Evolutionary conservation across 371 early-diverging fungal genomes (phyloP).

Genomic region (Funneliformis caledonium): DNA sequence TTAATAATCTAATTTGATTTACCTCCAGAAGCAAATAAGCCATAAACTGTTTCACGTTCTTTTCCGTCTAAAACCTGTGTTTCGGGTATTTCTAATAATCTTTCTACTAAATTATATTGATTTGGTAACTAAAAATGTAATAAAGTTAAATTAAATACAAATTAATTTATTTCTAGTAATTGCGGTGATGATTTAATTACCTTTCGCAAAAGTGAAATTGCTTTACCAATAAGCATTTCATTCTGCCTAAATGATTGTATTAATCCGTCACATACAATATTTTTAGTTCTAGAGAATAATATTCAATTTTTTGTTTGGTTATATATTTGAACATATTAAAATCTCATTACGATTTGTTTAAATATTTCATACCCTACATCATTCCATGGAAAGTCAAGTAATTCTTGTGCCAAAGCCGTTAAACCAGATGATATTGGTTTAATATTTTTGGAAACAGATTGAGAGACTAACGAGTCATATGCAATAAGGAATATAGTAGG

Average conservation of each 20-base stretch:
- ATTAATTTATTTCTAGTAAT: not conserved
- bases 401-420: conserved; percentile 50
- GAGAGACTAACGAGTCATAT: conserved; percentile 73
- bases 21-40: conserved; percentile 37
- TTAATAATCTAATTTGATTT: not conserved
- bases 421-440: conserved; percentile 55
- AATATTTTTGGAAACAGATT: conserved; percentile 62
- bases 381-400: conserved; percentile 60
- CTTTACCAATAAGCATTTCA: conserved; percentile 34
- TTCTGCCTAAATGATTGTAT: conserved; percentile 8
- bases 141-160: not conserved
- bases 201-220: conserved; percentile 36
- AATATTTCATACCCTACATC: conserved; percentile 48
- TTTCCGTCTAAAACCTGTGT: conserved; percentile 14
- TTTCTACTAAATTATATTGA: conserved; percentile 30
- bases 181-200: not conserved
- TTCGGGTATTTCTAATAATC: conserved; percentile 14
- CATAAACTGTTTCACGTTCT: conserved; percentile 30
- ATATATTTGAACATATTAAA: not conserved
- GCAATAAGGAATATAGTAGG: conserved; percentile 75
- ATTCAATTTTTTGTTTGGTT: not conserved
- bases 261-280: conserved; percentile 15
- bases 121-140: conserved; percentile 30
- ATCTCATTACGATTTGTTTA: not conserved
- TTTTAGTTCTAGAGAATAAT: not conserved